phyloP scores from a whole-genome alignment of 163 green algal species.

The Prototheca wickerhamii region DNA sequence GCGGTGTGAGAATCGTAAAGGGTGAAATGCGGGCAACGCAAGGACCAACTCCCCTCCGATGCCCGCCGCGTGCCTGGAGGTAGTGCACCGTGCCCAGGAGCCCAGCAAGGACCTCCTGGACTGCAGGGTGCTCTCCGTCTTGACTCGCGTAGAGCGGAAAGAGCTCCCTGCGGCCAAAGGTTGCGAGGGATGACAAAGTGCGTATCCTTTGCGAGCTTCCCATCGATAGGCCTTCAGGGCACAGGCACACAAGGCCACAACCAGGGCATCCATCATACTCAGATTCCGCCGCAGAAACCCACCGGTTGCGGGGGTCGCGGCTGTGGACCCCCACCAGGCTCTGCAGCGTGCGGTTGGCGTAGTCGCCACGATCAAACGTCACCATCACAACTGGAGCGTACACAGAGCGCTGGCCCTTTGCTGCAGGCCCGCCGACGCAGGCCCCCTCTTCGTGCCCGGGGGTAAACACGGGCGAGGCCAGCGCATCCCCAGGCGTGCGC shows the following conservation, averaged over 20 bases:
- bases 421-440: constrained; percentile 8
- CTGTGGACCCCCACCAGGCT: constrained; percentile 19
- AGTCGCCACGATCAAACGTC: constrained; percentile 41
- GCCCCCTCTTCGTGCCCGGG: constrained; percentile 13
- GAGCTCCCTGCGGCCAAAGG: constrained; percentile 7
- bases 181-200: constrained; percentile 34
- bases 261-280: too few relatives aligned
- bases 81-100: not conserved
- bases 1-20: not conserved
- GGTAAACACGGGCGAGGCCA: not conserved
- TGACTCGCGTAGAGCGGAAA: constrained; percentile 46
- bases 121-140: constrained; percentile 24
- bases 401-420: not conserved
- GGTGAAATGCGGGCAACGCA: not conserved
- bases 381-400: constrained; percentile 49
- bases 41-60: not conserved
- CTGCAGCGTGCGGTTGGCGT: constrained; percentile 30
- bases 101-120: constrained; percentile 7
- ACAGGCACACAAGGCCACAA: too few relatives aligned
- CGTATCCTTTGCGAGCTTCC: not conserved
- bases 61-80: not conserved
- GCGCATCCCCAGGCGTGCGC: too few relatives aligned
- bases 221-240: not conserved
- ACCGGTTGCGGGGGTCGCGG: constrained; percentile 14
- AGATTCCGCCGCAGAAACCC: not conserved